Evolutionary conservation across 2,329 filamentous ascomycete species (phyloP).

Genomic region (Huntiella bhutanensis): DNA sequence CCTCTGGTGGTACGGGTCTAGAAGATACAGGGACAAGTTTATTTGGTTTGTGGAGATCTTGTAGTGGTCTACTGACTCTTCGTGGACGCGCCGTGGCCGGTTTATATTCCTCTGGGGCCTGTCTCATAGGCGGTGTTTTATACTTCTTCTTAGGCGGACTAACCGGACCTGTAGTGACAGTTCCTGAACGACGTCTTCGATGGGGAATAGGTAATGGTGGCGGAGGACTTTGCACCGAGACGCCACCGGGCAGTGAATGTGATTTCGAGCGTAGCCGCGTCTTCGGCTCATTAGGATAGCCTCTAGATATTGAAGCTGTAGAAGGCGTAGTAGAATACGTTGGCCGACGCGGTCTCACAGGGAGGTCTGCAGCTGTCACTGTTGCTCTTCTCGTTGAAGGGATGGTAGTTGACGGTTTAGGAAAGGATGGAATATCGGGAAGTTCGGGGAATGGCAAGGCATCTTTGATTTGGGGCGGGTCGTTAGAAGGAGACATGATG

Average conservation of each 20-base stretch:
- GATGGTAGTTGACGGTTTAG: neutral
- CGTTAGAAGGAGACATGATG: neutral
- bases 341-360: constrained; percentile 1
- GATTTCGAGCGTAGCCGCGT: no score
- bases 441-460: neutral
- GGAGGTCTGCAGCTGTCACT: constrained; percentile 4
- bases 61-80: neutral
- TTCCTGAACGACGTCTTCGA: no score
- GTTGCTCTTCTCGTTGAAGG: constrained; percentile 4
- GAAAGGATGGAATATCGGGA: neutral
- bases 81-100: neutral
- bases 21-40: constrained; percentile 8
- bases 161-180: neutral
- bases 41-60: neutral
- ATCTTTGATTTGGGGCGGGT: neutral
- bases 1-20: constrained; percentile 4
- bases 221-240: no score
- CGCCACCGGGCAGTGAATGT: no score
- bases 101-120: neutral
- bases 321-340: constrained; percentile 9
- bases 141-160: neutral
- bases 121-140: neutral
- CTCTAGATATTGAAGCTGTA: neutral
- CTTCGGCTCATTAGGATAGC: no score
- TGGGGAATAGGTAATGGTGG: no score